These are phyloP conservation scores for Populus simonii DNA, from an alignment of 345 rosid genomes.

Conservation along the genomic window DNA sequence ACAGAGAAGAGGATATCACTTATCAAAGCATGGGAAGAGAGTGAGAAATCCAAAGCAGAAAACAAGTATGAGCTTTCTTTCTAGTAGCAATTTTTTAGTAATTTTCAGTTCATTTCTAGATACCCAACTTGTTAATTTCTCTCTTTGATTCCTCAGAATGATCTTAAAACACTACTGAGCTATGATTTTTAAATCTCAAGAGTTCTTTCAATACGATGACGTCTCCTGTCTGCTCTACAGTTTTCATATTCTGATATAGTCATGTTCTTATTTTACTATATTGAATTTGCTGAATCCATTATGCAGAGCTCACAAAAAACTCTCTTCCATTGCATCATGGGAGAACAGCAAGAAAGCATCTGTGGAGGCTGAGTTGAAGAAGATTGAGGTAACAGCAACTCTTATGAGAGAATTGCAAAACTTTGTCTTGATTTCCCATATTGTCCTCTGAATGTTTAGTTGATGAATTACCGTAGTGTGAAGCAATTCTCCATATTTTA, in stretches of 20 bases:
- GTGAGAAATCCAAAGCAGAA: conserved; percentile 85
- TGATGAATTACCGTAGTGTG: too few relatives aligned
- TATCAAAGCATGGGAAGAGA: conserved; percentile 93
- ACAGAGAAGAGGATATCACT: conserved; percentile 73
- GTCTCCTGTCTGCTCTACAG: neutral
- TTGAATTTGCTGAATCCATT: neutral
- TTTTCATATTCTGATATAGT: neutral
- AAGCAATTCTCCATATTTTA: neutral
- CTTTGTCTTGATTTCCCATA: neutral
- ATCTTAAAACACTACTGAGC: neutral
- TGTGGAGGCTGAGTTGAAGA: conserved; percentile 60
- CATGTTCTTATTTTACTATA: neutral
- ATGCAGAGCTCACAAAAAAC: conserved; percentile 66
- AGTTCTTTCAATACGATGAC: neutral
- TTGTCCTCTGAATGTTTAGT: neutral
- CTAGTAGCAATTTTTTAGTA: neutral
- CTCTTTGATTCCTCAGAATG: neutral
- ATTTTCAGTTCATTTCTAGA: neutral
- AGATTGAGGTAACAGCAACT: conserved; percentile 43
- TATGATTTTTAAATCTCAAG: neutral
- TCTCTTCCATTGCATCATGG: conserved; percentile 54
- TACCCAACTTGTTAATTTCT: neutral
- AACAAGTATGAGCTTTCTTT: conserved; percentile 50
- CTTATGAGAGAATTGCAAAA: neutral
- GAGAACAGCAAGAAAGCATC: conserved; percentile 64